A percentile compares a stretch with the other conserved stretches of the same genome.
Evolutionary conservation across 495 filamentous ascomycete species (phyloP).

Genomic region (Penicillium steckii): DNA sequence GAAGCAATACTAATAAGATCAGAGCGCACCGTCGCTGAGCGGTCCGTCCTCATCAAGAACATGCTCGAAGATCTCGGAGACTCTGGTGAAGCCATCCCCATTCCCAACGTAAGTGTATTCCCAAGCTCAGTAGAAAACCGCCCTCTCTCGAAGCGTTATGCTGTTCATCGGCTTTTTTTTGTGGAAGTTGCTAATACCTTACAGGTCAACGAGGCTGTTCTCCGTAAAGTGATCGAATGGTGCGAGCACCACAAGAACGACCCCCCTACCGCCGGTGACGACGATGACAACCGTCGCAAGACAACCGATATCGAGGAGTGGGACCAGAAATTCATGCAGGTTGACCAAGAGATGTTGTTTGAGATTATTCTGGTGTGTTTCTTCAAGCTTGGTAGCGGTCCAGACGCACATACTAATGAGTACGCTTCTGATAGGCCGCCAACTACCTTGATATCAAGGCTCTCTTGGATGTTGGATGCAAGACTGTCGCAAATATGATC

Average conservation of each 20-base stretch:
- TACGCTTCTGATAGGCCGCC: conserved; percentile 49
- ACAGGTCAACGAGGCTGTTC: conserved; percentile 88
- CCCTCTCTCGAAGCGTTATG: too few relatives aligned
- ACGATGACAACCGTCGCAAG: conserved; percentile 94
- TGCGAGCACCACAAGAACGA: conserved; percentile 91
- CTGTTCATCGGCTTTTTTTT: too few relatives aligned
- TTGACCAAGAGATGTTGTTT: conserved; percentile 99
- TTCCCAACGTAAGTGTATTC: conserved; percentile 74
- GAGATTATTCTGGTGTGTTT: conserved; percentile 96
- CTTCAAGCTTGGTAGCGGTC: not conserved
- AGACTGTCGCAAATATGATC: conserved; percentile 72
- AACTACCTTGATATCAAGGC: conserved; percentile 74
- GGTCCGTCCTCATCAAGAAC: conserved; percentile 95
- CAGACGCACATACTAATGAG: conserved; percentile 4
- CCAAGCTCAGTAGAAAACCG: too few relatives aligned
- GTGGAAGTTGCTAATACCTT: not conserved
- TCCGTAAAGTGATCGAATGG: conserved; percentile 97
- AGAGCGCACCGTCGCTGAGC: conserved; percentile 86
- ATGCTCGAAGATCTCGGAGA: conserved; percentile 90
- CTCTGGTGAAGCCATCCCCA: conserved; percentile 69
- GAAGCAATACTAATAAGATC: too few relatives aligned
- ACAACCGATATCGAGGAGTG: conserved; percentile 98
- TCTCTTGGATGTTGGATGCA: conserved; percentile 66
- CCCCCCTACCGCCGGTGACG: conserved; percentile 76
- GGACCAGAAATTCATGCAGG: conserved; percentile 99